Percentiles rank a stretch among this genome's conserved stretches.
phyloP scores from a whole-genome alignment of 176 grass and related monocot species.

The Triticum turgidum region DNA sequence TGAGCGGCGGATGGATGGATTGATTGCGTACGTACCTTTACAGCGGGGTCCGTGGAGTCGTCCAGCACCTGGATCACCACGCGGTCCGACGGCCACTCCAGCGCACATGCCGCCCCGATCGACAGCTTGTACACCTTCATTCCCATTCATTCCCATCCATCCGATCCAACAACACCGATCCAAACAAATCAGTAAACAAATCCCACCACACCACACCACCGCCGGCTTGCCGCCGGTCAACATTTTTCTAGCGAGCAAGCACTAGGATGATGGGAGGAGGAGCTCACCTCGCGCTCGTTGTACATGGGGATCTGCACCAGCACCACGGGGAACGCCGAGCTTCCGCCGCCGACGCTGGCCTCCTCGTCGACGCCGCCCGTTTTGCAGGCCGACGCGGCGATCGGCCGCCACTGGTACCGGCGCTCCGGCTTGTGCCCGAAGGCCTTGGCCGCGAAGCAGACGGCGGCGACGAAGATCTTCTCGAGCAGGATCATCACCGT shows the following conservation, averaged over 20 bases:
- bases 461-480: constrained; percentile 58
- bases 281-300: constrained; percentile 83
- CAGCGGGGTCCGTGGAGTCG: constrained; percentile 78
- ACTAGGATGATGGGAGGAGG: no score
- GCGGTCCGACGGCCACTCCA: constrained; percentile 74
- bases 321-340: constrained; percentile 56
- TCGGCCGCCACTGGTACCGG: constrained; percentile 56
- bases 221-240: no score
- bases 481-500: constrained; percentile 68
- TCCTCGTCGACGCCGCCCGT: constrained; percentile 11
- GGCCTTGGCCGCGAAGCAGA: constrained; percentile 32
- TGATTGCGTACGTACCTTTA: constrained; percentile 49
- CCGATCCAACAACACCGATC: background rate
- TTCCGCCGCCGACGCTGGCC: background rate
- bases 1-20: background rate
- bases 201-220: background rate
- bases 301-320: constrained; percentile 99
- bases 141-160: background rate
- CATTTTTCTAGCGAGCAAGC: no score
- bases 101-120: constrained; percentile 79
- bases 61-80: constrained; percentile 90
- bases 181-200: background rate
- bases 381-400: background rate
- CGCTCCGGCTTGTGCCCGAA: constrained; percentile 52
- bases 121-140: constrained; percentile 92